Conservation (phyloP, 1,139 yeast genomes). For the Candida sp. region DNA sequence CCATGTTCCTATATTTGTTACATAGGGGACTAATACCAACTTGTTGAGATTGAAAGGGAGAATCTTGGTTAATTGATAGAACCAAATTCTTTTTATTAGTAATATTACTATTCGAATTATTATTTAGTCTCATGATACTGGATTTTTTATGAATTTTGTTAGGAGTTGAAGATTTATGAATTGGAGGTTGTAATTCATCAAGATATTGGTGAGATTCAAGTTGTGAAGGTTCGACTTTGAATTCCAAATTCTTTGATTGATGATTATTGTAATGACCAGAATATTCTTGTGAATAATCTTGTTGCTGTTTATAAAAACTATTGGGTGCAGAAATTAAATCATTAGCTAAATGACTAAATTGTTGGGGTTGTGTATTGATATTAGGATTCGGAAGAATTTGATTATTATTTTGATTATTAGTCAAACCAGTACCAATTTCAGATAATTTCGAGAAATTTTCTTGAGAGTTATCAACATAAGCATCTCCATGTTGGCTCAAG, state of each 20-base stretch:
- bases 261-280: conserved; percentile 2
- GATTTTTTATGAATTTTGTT: not conserved
- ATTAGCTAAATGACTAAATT: conserved; percentile 1
- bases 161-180: conserved; percentile 4
- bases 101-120: conserved; percentile 6
- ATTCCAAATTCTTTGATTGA: conserved; percentile 11
- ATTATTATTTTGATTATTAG: not conserved
- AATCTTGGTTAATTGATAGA: conserved; percentile 14
- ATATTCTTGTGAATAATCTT: not conserved
- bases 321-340: conserved; percentile 1
- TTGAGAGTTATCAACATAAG: not conserved
- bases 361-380: conserved; percentile 1
- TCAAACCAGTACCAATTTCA: not conserved
- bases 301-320: not conserved
- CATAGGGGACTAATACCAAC: conserved; percentile 15
- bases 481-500: conserved; percentile 5
- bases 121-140: not conserved
- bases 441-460: not conserved
- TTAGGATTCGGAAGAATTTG: not conserved
- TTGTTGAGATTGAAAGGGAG: conserved; percentile 8
- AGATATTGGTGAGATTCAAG: not conserved
- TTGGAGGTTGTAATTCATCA: conserved; percentile 5
- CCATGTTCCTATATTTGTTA: conserved; percentile 17
- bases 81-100: conserved; percentile 16
- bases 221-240: not conserved